phyloP scores from a whole-genome alignment of 2,329 filamentous ascomycete genomes.

The Aspergillus nomiae region DNA sequence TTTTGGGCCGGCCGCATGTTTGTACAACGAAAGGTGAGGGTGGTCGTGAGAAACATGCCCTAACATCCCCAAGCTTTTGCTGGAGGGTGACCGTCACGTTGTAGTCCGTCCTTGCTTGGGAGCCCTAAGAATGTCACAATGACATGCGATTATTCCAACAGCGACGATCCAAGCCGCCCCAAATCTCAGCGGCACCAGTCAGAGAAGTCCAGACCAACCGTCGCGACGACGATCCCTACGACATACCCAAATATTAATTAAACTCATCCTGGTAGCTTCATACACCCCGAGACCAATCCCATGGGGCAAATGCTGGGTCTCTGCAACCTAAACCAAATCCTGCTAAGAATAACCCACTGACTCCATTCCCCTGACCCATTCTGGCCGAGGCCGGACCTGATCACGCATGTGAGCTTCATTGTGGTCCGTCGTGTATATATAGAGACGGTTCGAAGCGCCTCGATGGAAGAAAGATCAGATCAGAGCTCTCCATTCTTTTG shows the following conservation, averaged over 20 bases:
- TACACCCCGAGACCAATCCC: conserved; percentile 6
- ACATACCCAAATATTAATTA: conserved; percentile 4
- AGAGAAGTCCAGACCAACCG: conserved; percentile 15
- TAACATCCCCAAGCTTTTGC: background rate
- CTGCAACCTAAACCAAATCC: conserved; percentile 6
- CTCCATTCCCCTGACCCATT: conserved; percentile 12
- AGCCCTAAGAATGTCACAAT: conserved; percentile 2
- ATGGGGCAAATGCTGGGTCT: background rate
- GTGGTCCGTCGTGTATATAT: conserved; percentile 15
- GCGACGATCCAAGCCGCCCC: conserved; percentile 1
- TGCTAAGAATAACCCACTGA: conserved; percentile 11
- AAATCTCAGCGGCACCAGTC: background rate
- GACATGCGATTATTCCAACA: background rate
- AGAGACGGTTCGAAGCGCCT: conserved; percentile 3
- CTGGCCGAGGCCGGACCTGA: conserved; percentile 4
- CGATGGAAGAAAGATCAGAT: conserved; percentile 11
- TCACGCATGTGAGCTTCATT: conserved; percentile 17
- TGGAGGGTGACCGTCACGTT: background rate
- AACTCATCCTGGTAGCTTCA: conserved; percentile 6
- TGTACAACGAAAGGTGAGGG: background rate
- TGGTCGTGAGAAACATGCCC: background rate
- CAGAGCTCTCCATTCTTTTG: conserved; percentile 19
- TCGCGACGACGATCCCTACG: conserved; percentile 13
- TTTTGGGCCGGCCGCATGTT: background rate
- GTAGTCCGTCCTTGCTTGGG: background rate